phyloP scores from a whole-genome alignment of 1,284 basidiomycete genomes.

The Leucocoprinus gongylophorus region DNA sequence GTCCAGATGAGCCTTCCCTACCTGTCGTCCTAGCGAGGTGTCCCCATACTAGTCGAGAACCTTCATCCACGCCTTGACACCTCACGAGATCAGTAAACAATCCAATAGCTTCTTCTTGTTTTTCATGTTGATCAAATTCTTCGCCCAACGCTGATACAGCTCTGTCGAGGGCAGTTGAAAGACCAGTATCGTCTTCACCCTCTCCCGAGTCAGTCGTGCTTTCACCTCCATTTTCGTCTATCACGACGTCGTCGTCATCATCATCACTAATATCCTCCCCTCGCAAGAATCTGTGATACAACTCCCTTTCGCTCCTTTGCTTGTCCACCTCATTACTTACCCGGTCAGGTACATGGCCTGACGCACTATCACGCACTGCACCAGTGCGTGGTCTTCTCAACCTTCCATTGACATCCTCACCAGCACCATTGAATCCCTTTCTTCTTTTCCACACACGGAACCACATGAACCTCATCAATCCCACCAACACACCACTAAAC shows the following conservation, averaged over 20 bases:
- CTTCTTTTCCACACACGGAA: conserved; percentile 15
- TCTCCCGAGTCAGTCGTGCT: conserved; percentile 44
- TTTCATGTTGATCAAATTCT: conserved; percentile 8
- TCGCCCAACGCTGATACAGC: conserved; percentile 4
- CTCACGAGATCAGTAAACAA: conserved; percentile 24
- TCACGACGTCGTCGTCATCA: conserved; percentile 25
- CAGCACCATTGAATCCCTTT: conserved; percentile 1
- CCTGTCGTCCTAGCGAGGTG: conserved; percentile 17
- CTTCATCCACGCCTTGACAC: conserved; percentile 11
- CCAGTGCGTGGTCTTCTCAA: conserved; percentile 1
- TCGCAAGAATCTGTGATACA: conserved; percentile 52
- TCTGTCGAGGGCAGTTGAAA: conserved; percentile 15
- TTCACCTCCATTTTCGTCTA: conserved; percentile 20
- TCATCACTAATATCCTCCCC: conserved; percentile 63
- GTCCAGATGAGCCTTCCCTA: not conserved
- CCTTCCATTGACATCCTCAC: not conserved
- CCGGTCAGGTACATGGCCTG: not conserved
- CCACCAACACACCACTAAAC: conserved; percentile 25
- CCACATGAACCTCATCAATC: conserved; percentile 19
- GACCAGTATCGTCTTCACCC: conserved; percentile 11
- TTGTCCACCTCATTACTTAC: not conserved
- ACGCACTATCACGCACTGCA: not conserved
- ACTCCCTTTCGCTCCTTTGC: conserved; percentile 19
- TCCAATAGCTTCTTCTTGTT: conserved; percentile 21
- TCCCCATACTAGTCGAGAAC: conserved; percentile 21